phyloP scores from a whole-genome alignment of 768 basidiomycete genomes.

The Crassisporium funariophilum region DNA sequence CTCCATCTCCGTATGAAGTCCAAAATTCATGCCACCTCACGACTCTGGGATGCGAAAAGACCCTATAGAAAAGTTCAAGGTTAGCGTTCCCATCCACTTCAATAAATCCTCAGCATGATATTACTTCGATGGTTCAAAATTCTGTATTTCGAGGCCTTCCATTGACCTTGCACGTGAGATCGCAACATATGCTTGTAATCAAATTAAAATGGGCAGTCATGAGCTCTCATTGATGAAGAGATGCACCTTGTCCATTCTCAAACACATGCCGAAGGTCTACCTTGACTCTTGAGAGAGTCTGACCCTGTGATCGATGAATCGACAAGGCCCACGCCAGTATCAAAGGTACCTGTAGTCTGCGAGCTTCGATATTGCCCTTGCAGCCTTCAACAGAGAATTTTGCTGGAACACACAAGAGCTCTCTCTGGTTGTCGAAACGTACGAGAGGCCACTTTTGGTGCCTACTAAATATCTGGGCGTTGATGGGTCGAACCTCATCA shows the following conservation, averaged over 20 bases:
- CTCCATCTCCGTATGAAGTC: conserved; percentile 22
- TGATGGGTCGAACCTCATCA: conserved; percentile 18
- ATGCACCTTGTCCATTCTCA: conserved; percentile 73
- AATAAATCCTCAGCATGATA: conserved; percentile 21
- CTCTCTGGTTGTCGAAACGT: conserved; percentile 50
- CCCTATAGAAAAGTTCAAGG: conserved; percentile 33
- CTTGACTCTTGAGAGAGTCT: conserved; percentile 79
- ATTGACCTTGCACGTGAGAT: conserved; percentile 70
- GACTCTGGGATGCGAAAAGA: conserved; percentile 60
- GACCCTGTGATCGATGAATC: conserved; percentile 89
- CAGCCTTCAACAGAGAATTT: conserved; percentile 61
- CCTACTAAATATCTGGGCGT: conserved; percentile 24
- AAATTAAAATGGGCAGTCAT: not conserved
- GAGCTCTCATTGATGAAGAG: not conserved
- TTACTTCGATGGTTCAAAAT: conserved; percentile 62
- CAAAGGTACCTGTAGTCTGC: conserved; percentile 56
- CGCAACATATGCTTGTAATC: conserved; percentile 59
- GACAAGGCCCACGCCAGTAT: conserved; percentile 80
- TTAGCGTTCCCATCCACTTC: too few species aligned
- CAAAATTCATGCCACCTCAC: conserved; percentile 52
- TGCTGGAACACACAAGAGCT: conserved; percentile 53
- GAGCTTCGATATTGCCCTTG: conserved; percentile 58
- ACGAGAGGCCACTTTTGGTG: conserved; percentile 59
- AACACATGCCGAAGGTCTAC: conserved; percentile 75
- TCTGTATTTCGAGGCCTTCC: conserved; percentile 60